A percentile compares a stretch with the other conserved stretches of the same genome.
Evolutionary conservation across 352 stramenopile genomes (phyloP).

Genomic region (Phytophthora ramorum): DNA sequence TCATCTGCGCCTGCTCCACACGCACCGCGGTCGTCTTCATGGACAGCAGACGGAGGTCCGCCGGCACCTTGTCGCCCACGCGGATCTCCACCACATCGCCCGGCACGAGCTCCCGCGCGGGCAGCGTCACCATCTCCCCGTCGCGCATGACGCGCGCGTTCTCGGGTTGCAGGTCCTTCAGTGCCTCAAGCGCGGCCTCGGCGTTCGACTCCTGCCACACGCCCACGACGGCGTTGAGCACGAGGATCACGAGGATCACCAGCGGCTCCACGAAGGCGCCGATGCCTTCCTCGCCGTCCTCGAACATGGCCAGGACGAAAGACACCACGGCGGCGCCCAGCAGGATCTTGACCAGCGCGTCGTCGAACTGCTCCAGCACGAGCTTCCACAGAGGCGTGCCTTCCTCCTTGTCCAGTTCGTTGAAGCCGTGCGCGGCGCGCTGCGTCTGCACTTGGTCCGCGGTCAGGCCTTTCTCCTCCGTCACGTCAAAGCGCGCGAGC

Average conservation of each 20-base stretch:
- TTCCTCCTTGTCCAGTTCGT: slow-evolving; percentile 92
- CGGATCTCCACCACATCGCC: slow-evolving; percentile 97
- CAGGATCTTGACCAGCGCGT: slow-evolving; percentile 98
- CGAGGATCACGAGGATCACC: slow-evolving; percentile 97
- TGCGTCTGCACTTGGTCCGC: slow-evolving; percentile 61
- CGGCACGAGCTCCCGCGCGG: slow-evolving; percentile 93
- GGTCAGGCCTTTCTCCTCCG: slow-evolving; percentile 63
- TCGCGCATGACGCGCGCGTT: slow-evolving; percentile 90
- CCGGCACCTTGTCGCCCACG: slow-evolving; percentile 98
- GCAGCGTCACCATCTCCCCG: slow-evolving; percentile 85
- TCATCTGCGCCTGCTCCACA: slow-evolving; percentile 97
- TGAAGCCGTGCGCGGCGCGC: slow-evolving; percentile 73
- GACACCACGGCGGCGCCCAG: slow-evolving; percentile 96
- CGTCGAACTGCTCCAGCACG: slow-evolving; percentile 99
- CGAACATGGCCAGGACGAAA: slow-evolving; percentile 93
- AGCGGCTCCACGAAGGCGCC: slow-evolving; percentile 96
- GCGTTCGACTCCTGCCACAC: slow-evolving; percentile 97
- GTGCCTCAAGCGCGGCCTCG: slow-evolving; percentile 92
- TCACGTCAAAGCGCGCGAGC: slow-evolving; percentile 79
- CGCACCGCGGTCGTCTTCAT: slow-evolving; percentile 95
- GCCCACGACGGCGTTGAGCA: slow-evolving; percentile 97
- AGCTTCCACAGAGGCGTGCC: slow-evolving; percentile 93
- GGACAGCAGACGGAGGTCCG: slow-evolving; percentile 95
- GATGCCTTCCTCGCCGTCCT: slow-evolving; percentile 89
- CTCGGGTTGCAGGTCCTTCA: slow-evolving; percentile 96